Base-by-base conservation (phyloP, 2,329 filamentous ascomycete genomes). In the Monascus ruber region DNA sequence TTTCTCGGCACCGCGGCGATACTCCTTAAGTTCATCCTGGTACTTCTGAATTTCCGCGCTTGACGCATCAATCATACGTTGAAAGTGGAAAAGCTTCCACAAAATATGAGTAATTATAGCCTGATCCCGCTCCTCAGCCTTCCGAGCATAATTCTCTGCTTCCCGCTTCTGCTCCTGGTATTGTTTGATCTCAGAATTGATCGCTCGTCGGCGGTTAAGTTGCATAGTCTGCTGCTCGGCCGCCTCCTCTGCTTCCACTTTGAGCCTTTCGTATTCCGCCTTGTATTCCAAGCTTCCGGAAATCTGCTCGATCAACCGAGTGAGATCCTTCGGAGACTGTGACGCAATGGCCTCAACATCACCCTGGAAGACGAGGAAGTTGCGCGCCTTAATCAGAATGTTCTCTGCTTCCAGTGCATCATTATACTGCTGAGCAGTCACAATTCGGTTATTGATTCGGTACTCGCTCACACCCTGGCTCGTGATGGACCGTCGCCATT, bases 301-400 rank as follows among this genome's bases (percentile, higher is more conserved):
- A 45, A 98, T 96, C 63, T 96, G 91, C 65, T 98, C 91, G 41
- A 98, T 94, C 37, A 98, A 69, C 37, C 85, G 77, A 1, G 91
- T 98, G 31, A 98, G 75, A 54, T 96, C 91, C 51, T 87, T 88
- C 0, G 91, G 87, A 1, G 87, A 93, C 59, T 96, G 91, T 5
- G 87, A 87, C 2, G 91, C 93, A 55, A 98, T 95, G 24, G 87
- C 85, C 62, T 98, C 91, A 11, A 98, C 89, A 58, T 98, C 91
- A 48, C 91, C 93, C 63, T 98, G 91, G 60, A 98, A 98, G 29
- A 98, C 91, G 4, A 98, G 75, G 60, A 98, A 98, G 59, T 98
- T 98, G 48, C 91, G 79, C 28, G 91, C 91, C 63, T 94, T 96
- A 70, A 98, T 96, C 44, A 98, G 69, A 49, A 98, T 98, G 54